These are phyloP conservation scores for Jimgerdemannia flammicorona DNA, from an alignment of 192 early-diverging fungal genomes.

Conservation along the genomic window DNA sequence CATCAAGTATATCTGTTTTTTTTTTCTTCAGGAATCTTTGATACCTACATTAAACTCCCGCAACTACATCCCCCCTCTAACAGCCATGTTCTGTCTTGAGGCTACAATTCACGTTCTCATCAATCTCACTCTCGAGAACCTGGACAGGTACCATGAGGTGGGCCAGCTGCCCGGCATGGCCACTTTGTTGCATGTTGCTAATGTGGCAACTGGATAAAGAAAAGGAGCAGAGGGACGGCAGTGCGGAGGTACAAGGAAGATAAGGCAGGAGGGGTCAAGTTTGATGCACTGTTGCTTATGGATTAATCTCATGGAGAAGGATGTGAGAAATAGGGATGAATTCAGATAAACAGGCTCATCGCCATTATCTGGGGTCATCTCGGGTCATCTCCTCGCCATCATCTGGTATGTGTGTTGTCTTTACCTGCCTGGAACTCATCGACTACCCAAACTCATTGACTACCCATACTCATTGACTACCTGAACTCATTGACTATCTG, in stretches of 20 bases:
- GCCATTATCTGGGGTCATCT: too few relatives aligned
- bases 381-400: too few relatives aligned
- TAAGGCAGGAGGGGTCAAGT: constrained; percentile 12
- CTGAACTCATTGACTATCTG: too few relatives aligned
- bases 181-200: constrained; percentile 13
- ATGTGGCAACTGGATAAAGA: not conserved
- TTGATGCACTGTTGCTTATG: constrained; percentile 23
- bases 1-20: too few relatives aligned
- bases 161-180: constrained; percentile 8
- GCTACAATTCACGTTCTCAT: constrained; percentile 11
- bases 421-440: too few relatives aligned
- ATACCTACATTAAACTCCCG: too few relatives aligned
- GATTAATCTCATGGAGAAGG: constrained; percentile 28
- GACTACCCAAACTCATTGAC: too few relatives aligned
- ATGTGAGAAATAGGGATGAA: constrained; percentile 8
- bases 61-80: too few relatives aligned
- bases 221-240: not conserved
- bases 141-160: constrained; percentile 5
- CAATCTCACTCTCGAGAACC: constrained; percentile 18
- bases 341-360: constrained; percentile 10
- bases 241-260: too few relatives aligned
- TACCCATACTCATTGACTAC: too few relatives aligned
- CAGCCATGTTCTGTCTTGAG: constrained; percentile 18
- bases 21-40: too few relatives aligned
- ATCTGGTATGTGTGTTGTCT: too few relatives aligned